phyloP scores from a whole-genome alignment of 352 stramenopile genomes.

The Phytophthora crassamura region DNA sequence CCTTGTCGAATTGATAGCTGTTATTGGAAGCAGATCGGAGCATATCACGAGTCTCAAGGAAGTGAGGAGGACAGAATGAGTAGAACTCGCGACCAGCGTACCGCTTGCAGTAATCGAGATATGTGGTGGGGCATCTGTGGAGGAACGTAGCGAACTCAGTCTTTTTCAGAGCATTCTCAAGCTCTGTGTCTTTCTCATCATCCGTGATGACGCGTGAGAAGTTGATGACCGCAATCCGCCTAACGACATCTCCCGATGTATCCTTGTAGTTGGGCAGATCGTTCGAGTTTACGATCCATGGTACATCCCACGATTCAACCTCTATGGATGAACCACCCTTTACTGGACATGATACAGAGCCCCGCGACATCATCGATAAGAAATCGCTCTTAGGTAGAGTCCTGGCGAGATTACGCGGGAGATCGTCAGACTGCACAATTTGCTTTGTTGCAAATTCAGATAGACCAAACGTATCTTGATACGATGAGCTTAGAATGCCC shows the following conservation, averaged over 20 bases:
- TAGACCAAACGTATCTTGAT: slow-evolving; percentile 5
- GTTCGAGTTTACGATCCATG: slow-evolving; percentile 1
- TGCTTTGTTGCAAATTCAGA: slow-evolving; percentile 7
- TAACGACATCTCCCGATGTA: slow-evolving; percentile 1
- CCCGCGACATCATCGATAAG: background rate
- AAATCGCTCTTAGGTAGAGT: slow-evolving; percentile 5
- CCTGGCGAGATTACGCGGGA: too few species aligned
- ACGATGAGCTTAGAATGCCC: background rate
- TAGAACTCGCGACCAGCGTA: slow-evolving; percentile 9
- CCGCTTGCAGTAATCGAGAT: slow-evolving; percentile 8
- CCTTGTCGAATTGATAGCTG: slow-evolving; percentile 15
- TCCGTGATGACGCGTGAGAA: slow-evolving; percentile 1
- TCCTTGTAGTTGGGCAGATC: slow-evolving; percentile 6
- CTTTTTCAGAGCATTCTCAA: slow-evolving; percentile 1
- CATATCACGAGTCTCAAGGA: slow-evolving; percentile 15
- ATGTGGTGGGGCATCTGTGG: background rate
- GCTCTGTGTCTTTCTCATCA: background rate
- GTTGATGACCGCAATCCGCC: background rate
- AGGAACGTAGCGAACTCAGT: slow-evolving; percentile 1
- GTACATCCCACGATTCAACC: slow-evolving; percentile 1
- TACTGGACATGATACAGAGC: slow-evolving; percentile 2
- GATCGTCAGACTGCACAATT: slow-evolving; percentile 1
- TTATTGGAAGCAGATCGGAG: slow-evolving; percentile 16
- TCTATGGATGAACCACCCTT: background rate
- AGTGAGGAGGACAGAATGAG: slow-evolving; percentile 8